Conservation (phyloP, 75 land plant genomes). For the Pinus tabuliformis region DNA sequence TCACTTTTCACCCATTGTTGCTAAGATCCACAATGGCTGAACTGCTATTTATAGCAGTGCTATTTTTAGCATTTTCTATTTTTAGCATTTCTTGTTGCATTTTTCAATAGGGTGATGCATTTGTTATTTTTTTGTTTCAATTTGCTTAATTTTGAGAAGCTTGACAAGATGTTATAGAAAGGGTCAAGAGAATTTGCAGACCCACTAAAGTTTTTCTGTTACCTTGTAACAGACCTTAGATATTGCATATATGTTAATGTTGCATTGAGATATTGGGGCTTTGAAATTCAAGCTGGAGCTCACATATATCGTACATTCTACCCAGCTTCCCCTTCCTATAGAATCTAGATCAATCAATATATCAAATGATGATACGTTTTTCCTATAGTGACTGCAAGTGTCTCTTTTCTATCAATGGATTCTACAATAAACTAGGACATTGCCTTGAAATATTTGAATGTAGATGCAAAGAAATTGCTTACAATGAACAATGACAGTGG, state of each 20-base stretch:
- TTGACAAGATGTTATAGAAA: no score
- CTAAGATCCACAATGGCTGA: no score
- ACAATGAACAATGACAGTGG: neutral
- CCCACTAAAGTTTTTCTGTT: no score
- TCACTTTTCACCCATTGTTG: no score
- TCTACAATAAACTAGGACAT: slow-evolving; percentile 52
- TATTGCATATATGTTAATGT: slow-evolving; percentile 38
- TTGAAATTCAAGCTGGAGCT: slow-evolving; percentile 88
- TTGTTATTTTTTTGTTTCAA: no score
- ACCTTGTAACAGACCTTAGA: slow-evolving; percentile 58
- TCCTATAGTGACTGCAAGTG: slow-evolving; percentile 53
- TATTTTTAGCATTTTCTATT: no score
- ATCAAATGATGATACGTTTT: slow-evolving; percentile 29
- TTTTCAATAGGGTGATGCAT: no score
- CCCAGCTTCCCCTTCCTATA: slow-evolving; percentile 17
- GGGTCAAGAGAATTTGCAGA: no score
- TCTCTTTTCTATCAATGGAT: slow-evolving; percentile 48
- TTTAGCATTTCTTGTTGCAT: no score
- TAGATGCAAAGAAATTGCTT: slow-evolving; percentile 45
- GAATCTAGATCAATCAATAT: slow-evolving; percentile 3
- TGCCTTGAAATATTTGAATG: slow-evolving; percentile 19
- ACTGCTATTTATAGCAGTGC: no score
- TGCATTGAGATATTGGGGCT: slow-evolving; percentile 95
- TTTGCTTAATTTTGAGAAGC: no score
- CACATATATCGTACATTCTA: slow-evolving; percentile 71